Percentiles rank a stretch among this genome's conserved stretches.
phyloP scores from a whole-genome alignment of 2,329 filamentous ascomycete genomes.

The Fusarium succisae region DNA sequence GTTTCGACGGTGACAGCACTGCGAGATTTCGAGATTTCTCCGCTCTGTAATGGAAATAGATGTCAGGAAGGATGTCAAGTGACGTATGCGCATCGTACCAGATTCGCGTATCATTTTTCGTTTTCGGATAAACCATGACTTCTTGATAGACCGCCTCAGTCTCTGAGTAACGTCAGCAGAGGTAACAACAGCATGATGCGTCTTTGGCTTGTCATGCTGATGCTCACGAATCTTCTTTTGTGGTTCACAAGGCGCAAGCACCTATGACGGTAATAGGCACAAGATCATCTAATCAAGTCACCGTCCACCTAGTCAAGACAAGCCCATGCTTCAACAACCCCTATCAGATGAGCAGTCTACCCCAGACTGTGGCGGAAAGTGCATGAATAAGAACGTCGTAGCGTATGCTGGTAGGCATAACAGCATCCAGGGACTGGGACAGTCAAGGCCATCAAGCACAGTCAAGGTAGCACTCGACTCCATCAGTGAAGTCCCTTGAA shows the following conservation, averaged over 20 bases:
- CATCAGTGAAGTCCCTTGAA: slow-evolving; percentile 16
- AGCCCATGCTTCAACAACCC: slow-evolving; percentile 13
- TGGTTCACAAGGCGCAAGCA: neutral
- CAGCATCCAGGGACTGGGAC: neutral
- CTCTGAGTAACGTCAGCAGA: slow-evolving; percentile 23
- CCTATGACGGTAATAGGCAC: neutral
- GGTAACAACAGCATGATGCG: neutral
- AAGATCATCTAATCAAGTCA: neutral
- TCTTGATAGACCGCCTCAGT: slow-evolving; percentile 15
- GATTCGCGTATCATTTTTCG: slow-evolving; percentile 16
- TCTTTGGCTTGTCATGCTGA: neutral
- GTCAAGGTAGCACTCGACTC: slow-evolving; percentile 10
- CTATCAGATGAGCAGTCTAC: slow-evolving; percentile 21
- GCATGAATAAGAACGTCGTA: slow-evolving; percentile 8
- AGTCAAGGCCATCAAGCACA: slow-evolving; percentile 2
- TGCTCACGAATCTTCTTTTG: neutral
- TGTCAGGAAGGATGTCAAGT: slow-evolving; percentile 9
- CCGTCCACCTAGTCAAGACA: neutral
- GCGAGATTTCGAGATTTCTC: slow-evolving; percentile 2
- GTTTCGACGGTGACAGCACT: neutral
- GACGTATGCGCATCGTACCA: slow-evolving; percentile 19
- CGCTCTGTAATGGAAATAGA: slow-evolving; percentile 9
- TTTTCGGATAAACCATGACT: slow-evolving; percentile 23
- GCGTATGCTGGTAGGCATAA: slow-evolving; percentile 13
- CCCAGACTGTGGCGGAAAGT: slow-evolving; percentile 26